These are phyloP conservation scores for Prunus mongolica DNA, from an alignment of 306 rosid species.

Conservation along the genomic window DNA sequence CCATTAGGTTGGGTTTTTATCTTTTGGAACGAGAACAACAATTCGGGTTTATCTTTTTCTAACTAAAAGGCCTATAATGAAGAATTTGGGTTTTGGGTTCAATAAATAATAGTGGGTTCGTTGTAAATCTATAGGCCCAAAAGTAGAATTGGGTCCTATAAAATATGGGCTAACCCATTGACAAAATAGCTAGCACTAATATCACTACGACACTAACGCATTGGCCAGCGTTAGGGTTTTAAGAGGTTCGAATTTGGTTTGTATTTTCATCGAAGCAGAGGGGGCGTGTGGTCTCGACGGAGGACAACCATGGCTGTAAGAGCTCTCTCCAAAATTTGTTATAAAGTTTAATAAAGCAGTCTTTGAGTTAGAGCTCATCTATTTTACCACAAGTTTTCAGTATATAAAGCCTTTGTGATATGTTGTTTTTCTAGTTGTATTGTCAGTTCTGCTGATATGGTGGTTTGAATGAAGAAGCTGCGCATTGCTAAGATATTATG, in stretches of 20 bases:
- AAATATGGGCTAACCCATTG: neutral
- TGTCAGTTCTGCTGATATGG: neutral
- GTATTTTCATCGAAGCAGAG: neutral
- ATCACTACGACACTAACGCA: neutral
- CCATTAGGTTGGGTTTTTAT: too few species aligned
- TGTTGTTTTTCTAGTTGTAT: neutral
- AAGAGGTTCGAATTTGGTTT: neutral
- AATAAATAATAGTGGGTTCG: neutral
- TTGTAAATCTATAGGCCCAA: neutral
- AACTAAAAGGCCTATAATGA: too few species aligned
- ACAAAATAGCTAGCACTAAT: neutral
- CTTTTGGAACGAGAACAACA: too few species aligned
- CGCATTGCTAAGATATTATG: neutral
- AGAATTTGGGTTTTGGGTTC: neutral
- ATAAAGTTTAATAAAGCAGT: too few species aligned
- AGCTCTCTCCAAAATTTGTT: neutral
- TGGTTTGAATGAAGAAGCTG: neutral
- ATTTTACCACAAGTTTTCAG: too few species aligned
- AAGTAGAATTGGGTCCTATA: neutral
- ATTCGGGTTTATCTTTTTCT: too few species aligned
- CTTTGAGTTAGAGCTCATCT: too few species aligned
- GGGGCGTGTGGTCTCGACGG: neutral
- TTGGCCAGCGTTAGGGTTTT: slow-evolving; percentile 32
- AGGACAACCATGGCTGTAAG: too few species aligned
- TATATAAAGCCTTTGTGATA: slow-evolving; percentile 17